Percentiles rank a stretch among this genome's conserved stretches.
phyloP scores from a whole-genome alignment of 495 filamentous ascomycete genomes.

The Lasiosphaeris hirsuta region DNA sequence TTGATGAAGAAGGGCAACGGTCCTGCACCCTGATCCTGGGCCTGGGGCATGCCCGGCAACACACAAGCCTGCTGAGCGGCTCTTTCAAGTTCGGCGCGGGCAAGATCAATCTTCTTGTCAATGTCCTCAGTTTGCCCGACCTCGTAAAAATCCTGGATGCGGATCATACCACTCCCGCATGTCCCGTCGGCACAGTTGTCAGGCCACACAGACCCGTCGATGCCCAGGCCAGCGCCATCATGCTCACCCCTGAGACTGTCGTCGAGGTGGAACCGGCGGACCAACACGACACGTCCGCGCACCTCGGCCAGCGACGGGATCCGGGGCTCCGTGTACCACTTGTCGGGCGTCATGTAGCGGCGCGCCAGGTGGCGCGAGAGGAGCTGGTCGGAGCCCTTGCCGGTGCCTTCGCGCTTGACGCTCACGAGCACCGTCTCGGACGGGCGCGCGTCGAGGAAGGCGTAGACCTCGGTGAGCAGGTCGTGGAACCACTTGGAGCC shows the following conservation, averaged over 20 bases:
- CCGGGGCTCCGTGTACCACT: slow-evolving; percentile 77
- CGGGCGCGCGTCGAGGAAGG: slow-evolving; percentile 75
- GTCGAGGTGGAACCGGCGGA: slow-evolving; percentile 73
- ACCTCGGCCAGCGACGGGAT: slow-evolving; percentile 79
- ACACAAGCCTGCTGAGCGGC: slow-evolving; percentile 49
- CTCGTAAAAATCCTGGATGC: slow-evolving; percentile 96
- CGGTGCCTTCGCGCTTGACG: slow-evolving; percentile 86
- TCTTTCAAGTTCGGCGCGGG: slow-evolving; percentile 69
- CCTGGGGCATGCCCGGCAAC: neutral
- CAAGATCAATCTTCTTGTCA: slow-evolving; percentile 71
- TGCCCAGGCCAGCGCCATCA: slow-evolving; percentile 66
- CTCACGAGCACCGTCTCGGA: slow-evolving; percentile 82
- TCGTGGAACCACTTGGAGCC: slow-evolving; percentile 67
- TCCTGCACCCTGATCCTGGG: slow-evolving; percentile 7
- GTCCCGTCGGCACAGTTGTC: slow-evolving; percentile 80
- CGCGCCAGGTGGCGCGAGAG: slow-evolving; percentile 66
- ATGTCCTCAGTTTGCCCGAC: slow-evolving; percentile 73
- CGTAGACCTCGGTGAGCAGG: slow-evolving; percentile 63
- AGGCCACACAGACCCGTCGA: slow-evolving; percentile 80
- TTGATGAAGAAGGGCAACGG: slow-evolving; percentile 78
- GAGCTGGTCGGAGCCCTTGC: slow-evolving; percentile 73
- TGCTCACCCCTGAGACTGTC: slow-evolving; percentile 57
- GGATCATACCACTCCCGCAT: slow-evolving; percentile 67
- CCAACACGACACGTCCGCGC: slow-evolving; percentile 77
- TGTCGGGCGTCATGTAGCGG: slow-evolving; percentile 58